These are phyloP conservation scores for Galerina marginata DNA, from an alignment of 768 basidiomycete species.

Conservation along the genomic window DNA sequence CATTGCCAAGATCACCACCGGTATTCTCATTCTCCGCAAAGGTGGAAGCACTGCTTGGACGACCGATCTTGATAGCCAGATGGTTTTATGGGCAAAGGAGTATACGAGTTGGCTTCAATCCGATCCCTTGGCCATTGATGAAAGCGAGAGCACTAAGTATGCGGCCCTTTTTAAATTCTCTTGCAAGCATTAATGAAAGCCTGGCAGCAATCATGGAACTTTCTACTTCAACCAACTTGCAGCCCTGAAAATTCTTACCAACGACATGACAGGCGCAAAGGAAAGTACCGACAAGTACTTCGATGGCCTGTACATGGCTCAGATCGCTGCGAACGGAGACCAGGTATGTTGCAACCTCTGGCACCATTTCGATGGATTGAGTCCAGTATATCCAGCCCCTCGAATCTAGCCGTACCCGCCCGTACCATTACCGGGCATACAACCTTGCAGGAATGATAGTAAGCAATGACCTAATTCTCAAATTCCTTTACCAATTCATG, in stretches of 20 bases:
- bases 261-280: conserved; percentile 54
- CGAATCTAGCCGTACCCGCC: conserved; percentile 63
- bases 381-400: conserved; percentile 46
- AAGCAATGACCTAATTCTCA: conserved; percentile 23
- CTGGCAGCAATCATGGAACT: conserved; percentile 64
- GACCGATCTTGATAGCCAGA: conserved; percentile 48
- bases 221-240: conserved; percentile 69
- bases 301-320: conserved; percentile 49
- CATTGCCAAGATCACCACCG: conserved; percentile 60
- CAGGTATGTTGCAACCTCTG: conserved; percentile 41
- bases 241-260: conserved; percentile 58
- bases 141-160: conserved; percentile 55
- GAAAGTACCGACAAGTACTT: conserved; percentile 56
- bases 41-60: conserved; percentile 60
- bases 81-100: conserved; percentile 55
- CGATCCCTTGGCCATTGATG: conserved; percentile 50
- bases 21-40: conserved; percentile 57
- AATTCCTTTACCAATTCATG: neutral
- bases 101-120: conserved; percentile 65
- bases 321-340: conserved; percentile 63
- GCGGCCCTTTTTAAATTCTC: conserved; percentile 11
- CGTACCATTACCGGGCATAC: conserved; percentile 72
- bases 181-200: neutral
- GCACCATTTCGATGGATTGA: neutral
- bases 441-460: conserved; percentile 75